phyloP scores from a whole-genome alignment of 2,329 filamentous ascomycete genomes.

The Lasiodiplodia hormozganensis region DNA sequence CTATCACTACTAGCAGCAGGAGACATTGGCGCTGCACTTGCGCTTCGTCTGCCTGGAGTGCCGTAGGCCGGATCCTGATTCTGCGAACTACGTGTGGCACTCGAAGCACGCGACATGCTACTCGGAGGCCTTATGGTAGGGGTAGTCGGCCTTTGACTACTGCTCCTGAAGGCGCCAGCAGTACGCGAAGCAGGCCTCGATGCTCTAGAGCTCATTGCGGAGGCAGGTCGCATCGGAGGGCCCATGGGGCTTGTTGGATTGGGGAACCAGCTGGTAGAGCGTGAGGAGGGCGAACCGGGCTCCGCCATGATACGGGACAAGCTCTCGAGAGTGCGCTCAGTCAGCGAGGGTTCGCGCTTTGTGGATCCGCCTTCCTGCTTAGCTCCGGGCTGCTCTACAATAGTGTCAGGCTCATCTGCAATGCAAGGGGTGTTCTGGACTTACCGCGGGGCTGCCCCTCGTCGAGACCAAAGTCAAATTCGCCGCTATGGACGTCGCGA shows the following conservation, averaged over 20 bases:
- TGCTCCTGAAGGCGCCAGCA: conserved; percentile 21
- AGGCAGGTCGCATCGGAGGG: conserved; percentile 68
- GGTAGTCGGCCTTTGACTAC: conserved; percentile 29
- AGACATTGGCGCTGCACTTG: conserved; percentile 40
- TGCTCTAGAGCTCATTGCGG: conserved; percentile 54
- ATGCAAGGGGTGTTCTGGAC: conserved; percentile 31
- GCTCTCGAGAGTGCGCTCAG: conserved; percentile 86
- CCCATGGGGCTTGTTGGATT: conserved; percentile 62
- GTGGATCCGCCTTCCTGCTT: conserved; percentile 28
- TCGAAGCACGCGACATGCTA: conserved; percentile 33
- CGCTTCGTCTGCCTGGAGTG: conserved; percentile 44
- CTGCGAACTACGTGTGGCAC: conserved; percentile 41
- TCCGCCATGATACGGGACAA: conserved; percentile 57
- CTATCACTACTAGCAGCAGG: conserved; percentile 30
- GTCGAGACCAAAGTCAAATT: conserved; percentile 21
- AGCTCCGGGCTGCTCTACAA: conserved; percentile 32
- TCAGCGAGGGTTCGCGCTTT: conserved; percentile 65
- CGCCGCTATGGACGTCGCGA: conserved; percentile 37
- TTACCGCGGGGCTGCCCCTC: conserved; percentile 22
- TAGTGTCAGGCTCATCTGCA: conserved; percentile 30
- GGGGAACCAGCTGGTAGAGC: conserved; percentile 74
- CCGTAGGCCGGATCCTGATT: conserved; percentile 39
- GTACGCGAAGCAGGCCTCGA: conserved; percentile 18
- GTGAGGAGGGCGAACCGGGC: conserved; percentile 17
- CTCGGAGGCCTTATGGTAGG: conserved; percentile 21